phyloP scores from a whole-genome alignment of 257 asterid species.

The Anisodus acutangulus region DNA sequence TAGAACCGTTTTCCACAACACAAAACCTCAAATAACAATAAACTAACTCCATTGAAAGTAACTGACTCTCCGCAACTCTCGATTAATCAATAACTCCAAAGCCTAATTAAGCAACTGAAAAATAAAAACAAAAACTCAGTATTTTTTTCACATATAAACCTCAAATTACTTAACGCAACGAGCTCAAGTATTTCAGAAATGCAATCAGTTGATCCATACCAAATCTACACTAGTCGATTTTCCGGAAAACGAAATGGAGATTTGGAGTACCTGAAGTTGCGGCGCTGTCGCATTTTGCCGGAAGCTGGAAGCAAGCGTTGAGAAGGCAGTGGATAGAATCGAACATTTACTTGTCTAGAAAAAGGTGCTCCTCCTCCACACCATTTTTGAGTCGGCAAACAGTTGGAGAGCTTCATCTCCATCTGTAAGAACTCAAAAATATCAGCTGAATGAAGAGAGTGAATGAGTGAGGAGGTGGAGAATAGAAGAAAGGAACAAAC shows the following conservation, averaged over 20 bases:
- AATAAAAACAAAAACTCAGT: background rate
- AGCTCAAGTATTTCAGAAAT: background rate
- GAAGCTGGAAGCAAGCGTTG: constrained; percentile 57
- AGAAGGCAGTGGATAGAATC: constrained; percentile 48
- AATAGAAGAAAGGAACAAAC: constrained; percentile 32
- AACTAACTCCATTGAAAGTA: background rate
- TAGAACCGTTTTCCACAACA: background rate
- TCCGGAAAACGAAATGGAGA: background rate
- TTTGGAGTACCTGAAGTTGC: constrained; percentile 60
- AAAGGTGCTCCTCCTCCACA: constrained; percentile 43
- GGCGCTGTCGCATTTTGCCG: constrained; percentile 67
- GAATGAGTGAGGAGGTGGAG: background rate
- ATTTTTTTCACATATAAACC: background rate
- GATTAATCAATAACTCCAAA: background rate
- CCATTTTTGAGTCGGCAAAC: constrained; percentile 55
- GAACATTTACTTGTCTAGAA: constrained; percentile 40
- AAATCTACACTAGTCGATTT: background rate
- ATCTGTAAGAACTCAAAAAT: constrained; percentile 31
- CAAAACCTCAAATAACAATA: background rate
- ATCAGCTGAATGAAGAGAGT: background rate
- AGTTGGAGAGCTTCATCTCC: constrained; percentile 69
- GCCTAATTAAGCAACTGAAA: background rate
- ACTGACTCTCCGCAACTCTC: background rate
- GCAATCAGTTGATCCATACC: background rate
- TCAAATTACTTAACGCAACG: background rate